These are phyloP conservation scores for Thermochaetoides thermophila DNA, from an alignment of 495 filamentous ascomycete species.

Conservation along the genomic window DNA sequence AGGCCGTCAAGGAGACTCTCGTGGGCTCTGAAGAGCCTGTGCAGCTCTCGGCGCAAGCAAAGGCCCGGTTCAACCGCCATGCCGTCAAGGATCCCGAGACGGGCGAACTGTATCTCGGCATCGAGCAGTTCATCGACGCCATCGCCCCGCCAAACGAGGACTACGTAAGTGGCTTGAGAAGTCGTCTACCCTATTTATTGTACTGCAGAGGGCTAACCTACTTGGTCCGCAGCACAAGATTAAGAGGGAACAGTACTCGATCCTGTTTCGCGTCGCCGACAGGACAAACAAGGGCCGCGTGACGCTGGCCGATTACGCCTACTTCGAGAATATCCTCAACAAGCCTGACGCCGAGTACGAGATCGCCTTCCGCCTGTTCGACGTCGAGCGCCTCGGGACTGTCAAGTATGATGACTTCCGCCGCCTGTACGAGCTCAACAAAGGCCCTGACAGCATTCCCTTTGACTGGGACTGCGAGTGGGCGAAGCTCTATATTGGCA, in stretches of 20 bases:
- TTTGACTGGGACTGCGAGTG: constrained; percentile 97
- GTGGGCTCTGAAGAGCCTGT: constrained; percentile 46
- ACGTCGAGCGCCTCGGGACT: constrained; percentile 60
- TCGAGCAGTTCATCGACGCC: constrained; percentile 76
- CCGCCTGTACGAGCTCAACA: constrained; percentile 67
- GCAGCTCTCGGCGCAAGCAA: constrained; percentile 52
- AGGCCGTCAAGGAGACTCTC: constrained; percentile 62
- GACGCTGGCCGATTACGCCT: constrained; percentile 70
- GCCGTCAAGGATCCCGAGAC: constrained; percentile 58
- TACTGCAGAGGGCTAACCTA: too few species aligned
- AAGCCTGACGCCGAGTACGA: constrained; percentile 98
- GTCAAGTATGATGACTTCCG: constrained; percentile 83
- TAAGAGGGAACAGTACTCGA: constrained; percentile 80
- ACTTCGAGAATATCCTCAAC: constrained; percentile 80
- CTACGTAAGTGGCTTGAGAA: constrained; percentile 51
- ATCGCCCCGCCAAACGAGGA: constrained; percentile 79
- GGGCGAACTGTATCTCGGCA: constrained; percentile 65
- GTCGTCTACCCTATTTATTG: neutral
- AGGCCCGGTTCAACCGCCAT: constrained; percentile 59
- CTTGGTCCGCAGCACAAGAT: constrained; percentile 83
- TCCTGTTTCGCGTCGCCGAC: constrained; percentile 86
- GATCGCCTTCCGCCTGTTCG: constrained; percentile 94
- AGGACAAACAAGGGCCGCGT: constrained; percentile 54
- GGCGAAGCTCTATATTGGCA: constrained; percentile 87
- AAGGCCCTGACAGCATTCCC: constrained; percentile 63